These are phyloP conservation scores for Podaxis mareebaensis DNA, from an alignment of 768 basidiomycete genomes.

Conservation along the genomic window DNA sequence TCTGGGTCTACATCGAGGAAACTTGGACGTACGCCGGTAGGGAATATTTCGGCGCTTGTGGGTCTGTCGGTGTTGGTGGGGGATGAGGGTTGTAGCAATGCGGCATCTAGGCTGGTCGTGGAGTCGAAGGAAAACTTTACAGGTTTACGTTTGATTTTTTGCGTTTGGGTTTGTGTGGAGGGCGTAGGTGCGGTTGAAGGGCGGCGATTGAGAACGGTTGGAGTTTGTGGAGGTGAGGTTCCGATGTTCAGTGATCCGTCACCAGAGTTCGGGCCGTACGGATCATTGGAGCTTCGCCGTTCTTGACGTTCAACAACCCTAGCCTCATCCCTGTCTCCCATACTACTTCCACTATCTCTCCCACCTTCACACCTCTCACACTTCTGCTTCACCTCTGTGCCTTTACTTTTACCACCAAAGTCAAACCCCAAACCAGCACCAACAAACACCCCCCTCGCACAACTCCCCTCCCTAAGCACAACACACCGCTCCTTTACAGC, in stretches of 20 bases:
- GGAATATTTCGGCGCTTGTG: background rate
- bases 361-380: slow-evolving; percentile 17
- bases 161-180: background rate
- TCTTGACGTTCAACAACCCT: background rate
- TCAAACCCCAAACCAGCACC: slow-evolving; percentile 29
- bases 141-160: slow-evolving; percentile 13
- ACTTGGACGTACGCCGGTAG: background rate
- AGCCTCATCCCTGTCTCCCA: background rate
- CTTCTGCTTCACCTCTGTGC: slow-evolving; percentile 22
- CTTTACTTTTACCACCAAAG: slow-evolving; percentile 17
- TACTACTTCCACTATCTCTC: background rate
- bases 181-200: slow-evolving; percentile 2
- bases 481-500: slow-evolving; percentile 28
- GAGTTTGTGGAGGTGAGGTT: background rate
- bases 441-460: slow-evolving; percentile 34
- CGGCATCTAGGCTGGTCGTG: background rate
- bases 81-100: background rate
- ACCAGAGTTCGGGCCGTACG: no score
- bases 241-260: background rate
- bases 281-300: background rate
- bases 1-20: slow-evolving; percentile 9
- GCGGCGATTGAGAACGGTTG: slow-evolving; percentile 5
- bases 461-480: slow-evolving; percentile 36
- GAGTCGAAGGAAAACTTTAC: background rate
- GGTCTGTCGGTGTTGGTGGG: background rate